Conservation (phyloP, 2,329 filamentous ascomycete species). For the Phialophora chinensis region DNA sequence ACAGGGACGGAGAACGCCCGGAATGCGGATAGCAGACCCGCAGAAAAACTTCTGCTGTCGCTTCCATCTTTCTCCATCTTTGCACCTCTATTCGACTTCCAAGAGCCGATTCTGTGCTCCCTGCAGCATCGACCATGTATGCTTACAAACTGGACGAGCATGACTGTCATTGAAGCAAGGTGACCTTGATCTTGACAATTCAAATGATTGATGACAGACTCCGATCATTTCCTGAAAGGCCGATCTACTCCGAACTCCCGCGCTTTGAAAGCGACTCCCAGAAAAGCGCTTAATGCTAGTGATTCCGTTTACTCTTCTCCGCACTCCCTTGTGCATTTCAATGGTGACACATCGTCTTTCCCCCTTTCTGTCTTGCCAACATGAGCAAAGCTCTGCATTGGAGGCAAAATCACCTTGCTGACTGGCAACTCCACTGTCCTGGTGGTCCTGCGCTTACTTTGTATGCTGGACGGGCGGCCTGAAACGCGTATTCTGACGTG, state of each 20-base stretch:
- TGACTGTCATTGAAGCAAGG: background rate
- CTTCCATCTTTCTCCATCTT: background rate
- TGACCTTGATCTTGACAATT: background rate
- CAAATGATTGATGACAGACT: background rate
- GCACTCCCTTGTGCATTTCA: background rate
- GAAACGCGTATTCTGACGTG: background rate
- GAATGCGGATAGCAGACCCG: background rate
- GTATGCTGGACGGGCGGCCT: background rate
- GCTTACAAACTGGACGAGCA: background rate
- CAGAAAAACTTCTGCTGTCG: background rate
- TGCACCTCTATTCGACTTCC: background rate
- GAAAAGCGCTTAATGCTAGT: background rate
- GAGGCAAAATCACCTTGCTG: background rate
- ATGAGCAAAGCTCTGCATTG: background rate
- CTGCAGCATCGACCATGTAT: background rate
- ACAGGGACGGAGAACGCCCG: background rate
- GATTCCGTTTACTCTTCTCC: background rate
- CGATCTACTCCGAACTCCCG: background rate
- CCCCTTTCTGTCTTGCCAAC: background rate
- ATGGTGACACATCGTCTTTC: background rate
- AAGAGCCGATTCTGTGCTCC: too few species aligned
- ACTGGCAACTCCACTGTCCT: background rate
- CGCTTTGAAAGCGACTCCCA: background rate
- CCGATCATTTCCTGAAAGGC: background rate
- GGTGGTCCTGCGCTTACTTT: background rate